Conservation (phyloP, 2,329 filamentous ascomycete genomes). For the Xylariales sp. region DNA sequence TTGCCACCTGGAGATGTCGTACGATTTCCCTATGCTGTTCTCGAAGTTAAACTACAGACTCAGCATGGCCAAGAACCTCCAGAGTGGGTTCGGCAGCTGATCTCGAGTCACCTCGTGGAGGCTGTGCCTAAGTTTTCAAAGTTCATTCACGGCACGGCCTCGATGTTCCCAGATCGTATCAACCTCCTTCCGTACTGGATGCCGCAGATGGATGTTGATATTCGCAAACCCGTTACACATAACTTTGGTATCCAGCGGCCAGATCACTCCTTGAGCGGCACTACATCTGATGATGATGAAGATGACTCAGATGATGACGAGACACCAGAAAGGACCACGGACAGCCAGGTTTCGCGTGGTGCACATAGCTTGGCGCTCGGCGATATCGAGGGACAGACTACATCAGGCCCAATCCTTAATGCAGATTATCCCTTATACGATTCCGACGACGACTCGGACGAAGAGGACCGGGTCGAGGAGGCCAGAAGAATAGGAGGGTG, state of each 20-base stretch:
- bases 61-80: conserved; percentile 95
- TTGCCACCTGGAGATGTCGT: conserved; percentile 86
- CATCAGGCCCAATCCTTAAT: conserved; percentile 66
- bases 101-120: conserved; percentile 92
- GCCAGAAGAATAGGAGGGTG: conserved; percentile 80
- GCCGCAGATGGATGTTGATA: conserved; percentile 98
- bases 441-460: conserved; percentile 84
- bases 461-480: conserved; percentile 79
- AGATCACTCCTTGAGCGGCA: conserved; percentile 77
- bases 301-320: conserved; percentile 76
- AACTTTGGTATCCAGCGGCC: conserved; percentile 91
- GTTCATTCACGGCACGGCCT: conserved; percentile 95
- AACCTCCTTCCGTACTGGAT: conserved; percentile 95
- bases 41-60: conserved; percentile 98
- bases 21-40: conserved; percentile 92
- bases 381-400: conserved; percentile 88
- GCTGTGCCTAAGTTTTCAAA: conserved; percentile 99
- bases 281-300: conserved; percentile 81
- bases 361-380: conserved; percentile 39
- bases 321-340: conserved; percentile 41
- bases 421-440: conserved; percentile 91
- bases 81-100: conserved; percentile 95
- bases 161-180: conserved; percentile 87
- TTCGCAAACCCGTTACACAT: conserved; percentile 89
- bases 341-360: conserved; percentile 37